Conservation (phyloP, 164 flowering plant genomes). For the Tinospora cordifolia region DNA sequence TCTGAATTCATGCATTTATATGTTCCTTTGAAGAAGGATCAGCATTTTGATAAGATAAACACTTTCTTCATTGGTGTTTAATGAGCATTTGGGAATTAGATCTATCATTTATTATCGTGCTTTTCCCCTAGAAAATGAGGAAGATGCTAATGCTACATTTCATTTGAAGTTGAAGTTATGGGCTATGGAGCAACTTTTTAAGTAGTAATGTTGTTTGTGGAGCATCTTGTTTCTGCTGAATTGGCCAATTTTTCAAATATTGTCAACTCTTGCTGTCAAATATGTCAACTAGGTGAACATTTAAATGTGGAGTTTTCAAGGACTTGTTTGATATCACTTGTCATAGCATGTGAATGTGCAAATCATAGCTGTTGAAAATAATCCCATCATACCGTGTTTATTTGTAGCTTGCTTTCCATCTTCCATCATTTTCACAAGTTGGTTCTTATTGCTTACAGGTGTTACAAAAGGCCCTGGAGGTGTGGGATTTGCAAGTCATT, state of each 20-base stretch:
- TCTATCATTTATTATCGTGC: too few relatives aligned
- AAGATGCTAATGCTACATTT: neutral
- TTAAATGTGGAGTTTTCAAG: neutral
- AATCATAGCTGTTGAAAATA: too few relatives aligned
- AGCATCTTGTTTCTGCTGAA: neutral
- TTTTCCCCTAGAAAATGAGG: too few relatives aligned
- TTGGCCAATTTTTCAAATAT: neutral
- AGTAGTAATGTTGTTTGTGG: neutral
- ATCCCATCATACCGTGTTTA: neutral
- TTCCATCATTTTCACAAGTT: neutral
- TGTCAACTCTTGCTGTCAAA: neutral
- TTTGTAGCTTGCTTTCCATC: neutral
- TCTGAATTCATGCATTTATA: too few relatives aligned
- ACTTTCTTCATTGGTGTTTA: too few relatives aligned
- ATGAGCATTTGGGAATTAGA: too few relatives aligned
- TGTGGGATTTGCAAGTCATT: conserved; percentile 90
- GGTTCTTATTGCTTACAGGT: conserved; percentile 41
- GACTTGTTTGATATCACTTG: too few relatives aligned
- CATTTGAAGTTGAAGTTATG: neutral
- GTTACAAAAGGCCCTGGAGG: conserved; percentile 84
- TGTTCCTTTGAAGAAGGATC: too few relatives aligned
- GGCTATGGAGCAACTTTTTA: neutral
- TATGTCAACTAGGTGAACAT: neutral
- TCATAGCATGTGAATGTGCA: too few relatives aligned
- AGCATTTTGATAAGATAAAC: too few relatives aligned